Conservation (phyloP, 2,329 filamentous ascomycete species). For the Arthrobotrys sinensis region DNA sequence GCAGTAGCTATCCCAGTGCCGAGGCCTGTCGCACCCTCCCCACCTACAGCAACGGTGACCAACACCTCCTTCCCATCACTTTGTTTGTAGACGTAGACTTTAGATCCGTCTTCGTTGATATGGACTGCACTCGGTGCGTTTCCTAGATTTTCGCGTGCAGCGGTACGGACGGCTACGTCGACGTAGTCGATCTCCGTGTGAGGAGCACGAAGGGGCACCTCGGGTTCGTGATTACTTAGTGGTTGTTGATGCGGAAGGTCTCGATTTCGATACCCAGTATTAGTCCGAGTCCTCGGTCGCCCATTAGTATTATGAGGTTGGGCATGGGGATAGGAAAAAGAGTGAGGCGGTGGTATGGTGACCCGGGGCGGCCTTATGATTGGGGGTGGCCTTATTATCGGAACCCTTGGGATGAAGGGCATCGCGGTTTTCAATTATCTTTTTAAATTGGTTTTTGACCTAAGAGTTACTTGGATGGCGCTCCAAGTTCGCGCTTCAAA, state of each 20-base stretch:
- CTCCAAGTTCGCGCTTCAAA: too few relatives aligned
- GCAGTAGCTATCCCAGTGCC: neutral
- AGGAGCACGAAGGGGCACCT: neutral
- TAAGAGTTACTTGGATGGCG: too few relatives aligned
- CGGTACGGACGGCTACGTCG: neutral
- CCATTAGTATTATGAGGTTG: neutral
- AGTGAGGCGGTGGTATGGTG: neutral
- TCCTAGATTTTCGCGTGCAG: neutral
- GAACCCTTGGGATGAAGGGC: neutral
- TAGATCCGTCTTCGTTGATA: constrained; percentile 7
- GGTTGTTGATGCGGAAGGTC: neutral
- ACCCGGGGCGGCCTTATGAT: neutral
- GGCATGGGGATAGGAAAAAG: neutral
- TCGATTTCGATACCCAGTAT: neutral
- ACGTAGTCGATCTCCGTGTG: constrained; percentile 1
- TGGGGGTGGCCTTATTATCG: neutral
- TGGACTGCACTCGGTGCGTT: neutral
- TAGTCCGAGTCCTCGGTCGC: neutral
- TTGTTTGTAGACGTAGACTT: constrained; percentile 9
- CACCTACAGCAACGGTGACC: neutral
- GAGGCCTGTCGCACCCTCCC: neutral
- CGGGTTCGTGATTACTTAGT: neutral
- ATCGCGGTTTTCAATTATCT: too few relatives aligned
- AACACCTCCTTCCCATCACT: constrained; percentile 3
- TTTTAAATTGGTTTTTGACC: too few relatives aligned